Percentiles rank a stretch among this genome's conserved stretches.
Conservation (phyloP, 305 asterid genomes). For the Nicotiana rustica region DNA sequence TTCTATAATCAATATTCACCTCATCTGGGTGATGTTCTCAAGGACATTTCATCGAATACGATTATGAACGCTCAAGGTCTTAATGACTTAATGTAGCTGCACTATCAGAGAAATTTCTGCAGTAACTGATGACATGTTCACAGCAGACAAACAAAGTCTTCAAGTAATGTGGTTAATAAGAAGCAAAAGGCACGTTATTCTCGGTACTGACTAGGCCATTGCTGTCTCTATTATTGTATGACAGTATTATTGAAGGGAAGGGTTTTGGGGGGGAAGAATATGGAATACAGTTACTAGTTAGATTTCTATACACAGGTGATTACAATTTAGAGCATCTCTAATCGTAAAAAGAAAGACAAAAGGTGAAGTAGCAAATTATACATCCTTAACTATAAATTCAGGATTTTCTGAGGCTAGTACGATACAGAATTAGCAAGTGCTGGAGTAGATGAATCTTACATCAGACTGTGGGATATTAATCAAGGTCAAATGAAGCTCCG, state of each 20-base stretch:
- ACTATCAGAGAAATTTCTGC: background rate
- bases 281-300: background rate
- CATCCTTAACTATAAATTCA: slow-evolving; percentile 14
- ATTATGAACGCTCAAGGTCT: background rate
- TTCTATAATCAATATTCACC: background rate
- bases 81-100: background rate
- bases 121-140: background rate
- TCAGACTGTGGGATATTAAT: background rate
- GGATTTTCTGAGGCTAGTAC: background rate
- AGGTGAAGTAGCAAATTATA: background rate
- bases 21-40: background rate
- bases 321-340: background rate
- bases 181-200: background rate
- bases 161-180: background rate
- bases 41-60: background rate
- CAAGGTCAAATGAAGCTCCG: slow-evolving; percentile 37
- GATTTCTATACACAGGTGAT: background rate
- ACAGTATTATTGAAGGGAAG: background rate
- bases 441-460: slow-evolving; percentile 20
- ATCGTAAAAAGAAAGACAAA: background rate
- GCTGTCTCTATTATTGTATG: background rate
- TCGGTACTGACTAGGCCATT: background rate
- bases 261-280: background rate
- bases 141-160: background rate
- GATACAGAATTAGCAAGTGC: background rate